Base-by-base conservation (phyloP, 2,329 filamentous ascomycete species). In the Colletotrichum tropicale region DNA sequence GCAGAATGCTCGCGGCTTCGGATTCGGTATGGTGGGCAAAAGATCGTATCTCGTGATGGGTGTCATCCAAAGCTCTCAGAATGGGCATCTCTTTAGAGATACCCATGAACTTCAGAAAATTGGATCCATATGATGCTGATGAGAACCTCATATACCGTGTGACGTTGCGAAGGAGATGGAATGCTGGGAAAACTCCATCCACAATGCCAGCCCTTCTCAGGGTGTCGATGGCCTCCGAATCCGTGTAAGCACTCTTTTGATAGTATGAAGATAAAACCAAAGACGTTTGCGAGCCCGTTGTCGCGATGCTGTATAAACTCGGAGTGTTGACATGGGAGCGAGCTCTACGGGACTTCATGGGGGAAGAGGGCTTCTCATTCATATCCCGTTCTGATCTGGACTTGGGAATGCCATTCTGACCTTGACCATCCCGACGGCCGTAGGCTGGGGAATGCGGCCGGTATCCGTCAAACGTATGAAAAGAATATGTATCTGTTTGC, bases 71-170 rank as follows among this genome's bases (percentile, higher is more conserved):
- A 18, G 84, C 83, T 24, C 77, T 77, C 13, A 87, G 71, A 3
- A 84, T 80, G 4, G 88, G 85, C 81, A 89, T 83, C 61, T 90
- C 82, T 77, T 89, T 89, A 0, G 87, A 87, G 32, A 94, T 92
- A 3, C 92, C 91, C 85, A 93, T 87, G 26, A 93, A 86, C 70
- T 90, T 89, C 64, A 94, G 86, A 75, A 94, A 93, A 61, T 88
- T 88, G 1, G 91, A 91, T 0, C 92, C 92, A 72, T 94, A 94
- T 0, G 91, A 91, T 1, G 92, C 92, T 3, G 92, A 93, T 2
- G 92, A 91, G 79, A 93, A 94, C 5, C 91, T 88, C 85, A 93
- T 92, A 76, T 93, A 94, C 43, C 92, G 87, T 4, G 89, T 89
- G 28, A 93, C 90, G 79, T 93, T 94, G 36, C 88, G 87, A 12